Percentiles rank a stretch among this genome's conserved stretches.
These are phyloP conservation scores for Verruconis gallopava DNA, from an alignment of 2,329 filamentous ascomycete species.

Conservation along the genomic window DNA sequence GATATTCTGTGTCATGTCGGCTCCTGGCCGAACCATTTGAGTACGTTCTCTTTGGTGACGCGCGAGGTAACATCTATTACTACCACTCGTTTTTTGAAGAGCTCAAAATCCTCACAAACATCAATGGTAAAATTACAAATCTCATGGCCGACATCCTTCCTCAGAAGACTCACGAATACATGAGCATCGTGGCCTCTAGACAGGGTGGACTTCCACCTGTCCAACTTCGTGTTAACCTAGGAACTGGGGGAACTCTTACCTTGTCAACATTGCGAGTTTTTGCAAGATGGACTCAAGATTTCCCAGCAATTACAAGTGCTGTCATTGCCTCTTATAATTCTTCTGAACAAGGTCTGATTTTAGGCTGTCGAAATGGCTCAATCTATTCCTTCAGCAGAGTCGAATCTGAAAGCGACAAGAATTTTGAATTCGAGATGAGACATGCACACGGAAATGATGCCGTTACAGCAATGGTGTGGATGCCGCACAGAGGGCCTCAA, in stretches of 20 bases:
- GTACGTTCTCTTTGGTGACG: slow-evolving; percentile 30
- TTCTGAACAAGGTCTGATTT: slow-evolving; percentile 1
- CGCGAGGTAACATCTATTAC: slow-evolving; percentile 30
- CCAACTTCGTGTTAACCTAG: neutral
- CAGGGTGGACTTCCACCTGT: neutral
- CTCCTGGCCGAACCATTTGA: slow-evolving; percentile 15
- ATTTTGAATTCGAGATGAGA: neutral
- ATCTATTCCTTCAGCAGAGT: slow-evolving; percentile 1
- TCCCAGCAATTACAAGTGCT: neutral
- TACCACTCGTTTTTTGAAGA: slow-evolving; percentile 16
- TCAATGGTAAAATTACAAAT: neutral
- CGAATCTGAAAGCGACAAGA: neutral
- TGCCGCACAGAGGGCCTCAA: slow-evolving; percentile 23
- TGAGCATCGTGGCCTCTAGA: neutral
- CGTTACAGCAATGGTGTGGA: slow-evolving; percentile 49
- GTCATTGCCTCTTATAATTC: slow-evolving; percentile 1
- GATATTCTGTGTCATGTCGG: slow-evolving; percentile 35
- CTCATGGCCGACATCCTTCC: neutral
- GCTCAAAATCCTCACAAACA: slow-evolving; percentile 1
- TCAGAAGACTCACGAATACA: neutral
- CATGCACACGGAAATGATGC: slow-evolving; percentile 42
- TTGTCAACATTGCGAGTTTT: neutral
- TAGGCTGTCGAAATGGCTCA: slow-evolving; percentile 8
- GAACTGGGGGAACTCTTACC: neutral
- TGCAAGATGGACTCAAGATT: neutral